These are phyloP conservation scores for Stachybotrys chlorohalonatus DNA, from an alignment of 2,329 filamentous ascomycete genomes.

Conservation along the genomic window DNA sequence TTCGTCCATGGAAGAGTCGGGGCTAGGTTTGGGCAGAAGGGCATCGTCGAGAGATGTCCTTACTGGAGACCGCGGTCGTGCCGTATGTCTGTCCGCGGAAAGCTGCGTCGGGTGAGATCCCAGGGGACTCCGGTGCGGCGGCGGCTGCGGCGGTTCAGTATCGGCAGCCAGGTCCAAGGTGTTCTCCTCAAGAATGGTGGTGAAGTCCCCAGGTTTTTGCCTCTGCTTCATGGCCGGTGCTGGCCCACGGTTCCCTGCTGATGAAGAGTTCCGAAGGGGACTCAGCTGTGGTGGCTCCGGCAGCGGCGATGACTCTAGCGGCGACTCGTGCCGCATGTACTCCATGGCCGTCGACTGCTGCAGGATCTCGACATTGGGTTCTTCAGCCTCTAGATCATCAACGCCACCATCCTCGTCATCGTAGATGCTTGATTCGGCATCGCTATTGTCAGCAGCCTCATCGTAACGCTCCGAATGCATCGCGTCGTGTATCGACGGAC, in stretches of 20 bases:
- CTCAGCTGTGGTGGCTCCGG: constrained; percentile 37
- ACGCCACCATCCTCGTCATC: constrained; percentile 32
- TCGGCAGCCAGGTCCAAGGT: constrained; percentile 29
- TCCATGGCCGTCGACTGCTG: constrained; percentile 29
- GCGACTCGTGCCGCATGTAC: constrained; percentile 10
- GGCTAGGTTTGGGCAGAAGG: constrained; percentile 15
- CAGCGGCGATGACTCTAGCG: constrained; percentile 33
- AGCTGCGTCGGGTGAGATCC: not conserved
- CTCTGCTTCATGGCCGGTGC: constrained; percentile 11
- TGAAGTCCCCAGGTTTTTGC: constrained; percentile 30
- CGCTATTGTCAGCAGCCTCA: constrained; percentile 17
- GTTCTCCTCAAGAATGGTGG: constrained; percentile 38
- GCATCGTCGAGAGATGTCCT: constrained; percentile 23
- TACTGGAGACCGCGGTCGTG: constrained; percentile 15
- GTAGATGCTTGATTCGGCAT: constrained; percentile 32
- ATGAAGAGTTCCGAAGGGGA: constrained; percentile 42
- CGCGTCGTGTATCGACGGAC: constrained; percentile 11
- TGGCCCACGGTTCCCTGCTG: constrained; percentile 38
- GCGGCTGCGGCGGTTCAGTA: constrained; percentile 16
- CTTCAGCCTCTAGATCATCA: constrained; percentile 31
- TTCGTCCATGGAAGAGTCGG: constrained; percentile 6
- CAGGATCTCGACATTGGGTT: constrained; percentile 35
- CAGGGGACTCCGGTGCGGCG: constrained; percentile 13
- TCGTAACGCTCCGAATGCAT: constrained; percentile 11
- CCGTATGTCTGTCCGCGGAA: constrained; percentile 2